A percentile compares a stretch with the other conserved stretches of the same genome.
These are phyloP conservation scores for Colletotrichum somersetense DNA, from an alignment of 2,329 filamentous ascomycete genomes.

Conservation along the genomic window DNA sequence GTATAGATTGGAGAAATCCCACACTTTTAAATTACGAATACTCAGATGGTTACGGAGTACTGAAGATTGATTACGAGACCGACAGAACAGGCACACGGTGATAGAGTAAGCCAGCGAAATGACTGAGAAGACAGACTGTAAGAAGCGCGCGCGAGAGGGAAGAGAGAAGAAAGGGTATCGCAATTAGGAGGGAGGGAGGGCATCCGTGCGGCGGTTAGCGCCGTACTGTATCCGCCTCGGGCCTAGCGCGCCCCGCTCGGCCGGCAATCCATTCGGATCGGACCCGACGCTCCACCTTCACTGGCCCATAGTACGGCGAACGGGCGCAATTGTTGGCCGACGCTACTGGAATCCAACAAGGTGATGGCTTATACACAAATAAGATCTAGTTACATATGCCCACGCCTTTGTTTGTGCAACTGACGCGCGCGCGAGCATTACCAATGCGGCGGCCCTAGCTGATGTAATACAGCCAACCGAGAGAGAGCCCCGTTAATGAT, in stretches of 20 bases:
- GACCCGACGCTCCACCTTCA: constrained; percentile 9
- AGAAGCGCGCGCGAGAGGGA: background rate
- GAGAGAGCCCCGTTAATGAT: background rate
- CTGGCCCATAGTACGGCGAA: constrained; percentile 11
- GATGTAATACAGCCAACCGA: too few species aligned
- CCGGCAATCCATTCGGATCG: constrained; percentile 13
- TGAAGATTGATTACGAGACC: background rate
- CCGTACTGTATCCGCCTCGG: constrained; percentile 23
- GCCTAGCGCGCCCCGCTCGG: constrained; percentile 14
- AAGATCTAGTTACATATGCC: background rate
- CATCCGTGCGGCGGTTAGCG: constrained; percentile 28
- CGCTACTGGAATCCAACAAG: constrained; percentile 2
- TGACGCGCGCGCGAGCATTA: constrained; percentile 29
- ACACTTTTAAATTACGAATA: too few species aligned
- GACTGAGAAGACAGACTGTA: background rate
- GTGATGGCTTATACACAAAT: background rate
- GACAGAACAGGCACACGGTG: background rate
- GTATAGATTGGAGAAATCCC: background rate
- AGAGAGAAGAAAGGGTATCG: too few species aligned
- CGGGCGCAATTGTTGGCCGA: constrained; percentile 22
- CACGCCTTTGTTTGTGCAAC: background rate
- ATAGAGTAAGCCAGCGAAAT: too few species aligned
- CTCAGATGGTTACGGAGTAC: too few species aligned
- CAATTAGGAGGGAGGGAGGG: background rate
- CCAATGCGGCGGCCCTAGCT: constrained; percentile 20